Evolutionary conservation across 176 grass and related monocot genomes (phyloP), one percentile per base, ranked within the genome.

Genomic region (Carex cristatella): DNA sequence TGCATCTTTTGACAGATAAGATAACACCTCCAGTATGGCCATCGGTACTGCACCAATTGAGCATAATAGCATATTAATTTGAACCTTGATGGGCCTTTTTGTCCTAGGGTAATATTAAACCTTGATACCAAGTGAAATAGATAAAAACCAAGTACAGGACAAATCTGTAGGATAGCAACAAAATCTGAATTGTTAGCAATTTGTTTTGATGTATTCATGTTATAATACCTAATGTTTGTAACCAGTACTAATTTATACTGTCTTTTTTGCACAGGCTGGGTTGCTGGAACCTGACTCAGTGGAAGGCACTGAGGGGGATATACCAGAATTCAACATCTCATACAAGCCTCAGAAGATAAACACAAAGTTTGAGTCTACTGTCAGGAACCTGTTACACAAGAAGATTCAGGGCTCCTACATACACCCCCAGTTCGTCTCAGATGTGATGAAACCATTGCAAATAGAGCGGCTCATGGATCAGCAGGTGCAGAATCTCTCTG

Each of bases 371-470:
- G 81, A 84, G 81, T 76, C 84, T 81, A 90, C 89, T 35, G 95
- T 97, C 80, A 91, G 92, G 70, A 86, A 93, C 69, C 87, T 97
- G 87, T 86, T 97, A 61, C 95, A 97, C 79, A 89, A 90, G 75
- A 93, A 90, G 85, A 97, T 97, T 65, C 81, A 92, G 19, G 92
- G 89, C 85, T 93, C 95, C n/a, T 97, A 94, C 85, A 94, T 88
- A 76, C 92, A 97, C 61, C 89, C 95, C 30, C 95, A 97, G 65
- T 97, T 97, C 44, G 81, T 90, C 13, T 94, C 92, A 71, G 95
- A 97, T 88, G 95, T 97, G 7, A 97, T 97, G 95, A 97, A 97
- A 84, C 95, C 95, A 60, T 87, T 97, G 40, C 95, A 94, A 93
- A 94, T 97, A 77, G 95, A 97, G 82, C 92, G 88, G 86, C 83